phyloP scores from a whole-genome alignment of 768 basidiomycete species.

The Suillus weaverae region DNA sequence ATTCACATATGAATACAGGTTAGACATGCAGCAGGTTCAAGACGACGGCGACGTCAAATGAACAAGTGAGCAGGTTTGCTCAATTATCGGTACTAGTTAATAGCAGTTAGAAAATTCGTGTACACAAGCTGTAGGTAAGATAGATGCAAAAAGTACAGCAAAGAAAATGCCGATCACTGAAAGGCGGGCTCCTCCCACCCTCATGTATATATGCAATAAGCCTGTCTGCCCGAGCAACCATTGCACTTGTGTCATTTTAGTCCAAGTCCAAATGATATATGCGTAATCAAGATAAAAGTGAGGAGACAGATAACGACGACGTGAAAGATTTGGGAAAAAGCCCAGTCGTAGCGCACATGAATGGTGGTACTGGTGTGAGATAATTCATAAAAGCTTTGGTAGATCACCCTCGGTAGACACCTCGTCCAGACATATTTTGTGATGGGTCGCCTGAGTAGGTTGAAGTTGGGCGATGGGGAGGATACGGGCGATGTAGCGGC shows the following conservation, averaged over 20 bases:
- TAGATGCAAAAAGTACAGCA: slow-evolving; percentile 8
- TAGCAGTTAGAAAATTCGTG: background rate
- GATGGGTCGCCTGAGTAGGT: slow-evolving; percentile 17
- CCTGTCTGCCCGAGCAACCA: slow-evolving; percentile 7
- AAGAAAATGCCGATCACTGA: slow-evolving; percentile 10
- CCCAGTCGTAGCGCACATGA: slow-evolving; percentile 18
- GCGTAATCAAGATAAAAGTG: slow-evolving; percentile 14
- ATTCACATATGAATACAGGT: slow-evolving; percentile 55
- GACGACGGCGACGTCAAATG: background rate
- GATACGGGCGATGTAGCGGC: slow-evolving; percentile 59
- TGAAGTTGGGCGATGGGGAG: slow-evolving; percentile 22
- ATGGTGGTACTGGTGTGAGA: background rate
- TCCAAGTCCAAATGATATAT: slow-evolving; percentile 14
- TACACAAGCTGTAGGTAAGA: slow-evolving; percentile 6
- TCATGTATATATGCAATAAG: slow-evolving; percentile 9
- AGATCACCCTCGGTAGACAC: slow-evolving; percentile 22
- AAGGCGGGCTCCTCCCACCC: slow-evolving; percentile 8
- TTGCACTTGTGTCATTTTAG: background rate
- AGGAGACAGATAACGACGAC: slow-evolving; percentile 14
- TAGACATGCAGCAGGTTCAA: slow-evolving; percentile 26
- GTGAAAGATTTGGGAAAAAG: slow-evolving; percentile 3
- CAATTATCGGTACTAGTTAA: background rate
- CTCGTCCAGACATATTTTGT: slow-evolving; percentile 33
- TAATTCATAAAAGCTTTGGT: slow-evolving; percentile 4
- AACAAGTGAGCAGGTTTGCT: slow-evolving; percentile 1